These are phyloP conservation scores for Ziziphus jujuba DNA, from an alignment of 306 rosid species.

Conservation along the genomic window DNA sequence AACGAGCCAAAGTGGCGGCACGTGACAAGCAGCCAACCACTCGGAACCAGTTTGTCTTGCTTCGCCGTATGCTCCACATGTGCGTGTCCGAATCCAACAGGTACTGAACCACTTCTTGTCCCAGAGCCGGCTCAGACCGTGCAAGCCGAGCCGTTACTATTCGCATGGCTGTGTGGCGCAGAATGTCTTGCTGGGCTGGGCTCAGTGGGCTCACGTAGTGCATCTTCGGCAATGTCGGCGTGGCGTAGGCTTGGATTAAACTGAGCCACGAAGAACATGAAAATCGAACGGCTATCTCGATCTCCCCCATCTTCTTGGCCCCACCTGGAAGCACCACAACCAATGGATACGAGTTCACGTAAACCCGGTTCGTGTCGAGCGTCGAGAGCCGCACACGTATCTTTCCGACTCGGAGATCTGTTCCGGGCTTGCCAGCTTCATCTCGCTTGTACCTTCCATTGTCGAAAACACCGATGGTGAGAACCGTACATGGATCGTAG, in stretches of 20 bases:
- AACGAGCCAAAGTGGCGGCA: constrained; percentile 46
- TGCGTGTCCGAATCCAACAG: constrained; percentile 72
- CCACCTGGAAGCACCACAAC: constrained; percentile 65
- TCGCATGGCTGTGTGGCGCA: constrained; percentile 74
- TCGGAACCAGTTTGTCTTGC: constrained; percentile 86
- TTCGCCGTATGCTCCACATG: constrained; percentile 85
- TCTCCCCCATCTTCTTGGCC: constrained; percentile 86
- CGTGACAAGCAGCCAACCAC: constrained; percentile 56
- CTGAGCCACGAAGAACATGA: constrained; percentile 80
- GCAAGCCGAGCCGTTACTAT: constrained; percentile 69
- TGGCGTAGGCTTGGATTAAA: constrained; percentile 63
- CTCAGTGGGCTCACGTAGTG: constrained; percentile 75
- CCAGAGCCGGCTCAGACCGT: constrained; percentile 78
- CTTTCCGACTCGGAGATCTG: constrained; percentile 65
- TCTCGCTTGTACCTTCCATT: constrained; percentile 61
- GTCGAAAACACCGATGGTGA: constrained; percentile 74
- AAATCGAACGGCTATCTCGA: constrained; percentile 75
- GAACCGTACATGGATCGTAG: constrained; percentile 75
- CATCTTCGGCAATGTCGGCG: constrained; percentile 81
- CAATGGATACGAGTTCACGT: constrained; percentile 60
- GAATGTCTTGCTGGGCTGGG: constrained; percentile 75
- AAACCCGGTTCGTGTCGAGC: constrained; percentile 65
- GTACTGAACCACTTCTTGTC: constrained; percentile 80
- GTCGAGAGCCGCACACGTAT: constrained; percentile 71
- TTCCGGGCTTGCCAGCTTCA: constrained; percentile 50